Evolutionary conservation across 106 monocot species (phyloP), one percentile per base, ranked within the genome.

Genomic region (Ottelia alismoides): DNA sequence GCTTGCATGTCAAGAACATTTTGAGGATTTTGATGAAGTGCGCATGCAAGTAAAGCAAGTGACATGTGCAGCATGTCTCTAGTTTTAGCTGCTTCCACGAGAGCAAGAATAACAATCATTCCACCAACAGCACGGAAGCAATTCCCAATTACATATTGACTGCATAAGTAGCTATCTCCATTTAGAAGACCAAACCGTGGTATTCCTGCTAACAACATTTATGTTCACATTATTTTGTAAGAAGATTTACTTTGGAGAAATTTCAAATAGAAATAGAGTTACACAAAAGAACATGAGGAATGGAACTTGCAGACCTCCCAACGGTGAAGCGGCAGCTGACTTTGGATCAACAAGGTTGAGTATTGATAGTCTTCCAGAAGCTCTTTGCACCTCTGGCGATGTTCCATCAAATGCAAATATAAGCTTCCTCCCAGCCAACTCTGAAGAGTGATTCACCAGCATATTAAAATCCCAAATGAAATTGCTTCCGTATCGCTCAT

Each of bases 381-480:
- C 53, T 19, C 73, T 53, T 66, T 77, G 82, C 65, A 81, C 68
- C 64, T 98, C 98, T 20, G 85, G 79, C 12, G 77, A 72, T 44
- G 90, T 90, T 61, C 90, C 98, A 66, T 98, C 98, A 76, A 98
- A 98, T 32, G 85, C 82, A 77, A 98, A 98, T 45, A 98, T 90
- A n/a, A 98, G 85, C 27, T 98, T 98, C 72, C 81, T 98, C 21
- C 98, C 98, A 30, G 82, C 73, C 56, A 89, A 49, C 70, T 90
- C 90, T 47, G 61, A 70, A 51, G 82, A 78, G 27, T 90, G 79
- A 43, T 57, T 90, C 21, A 55, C 67, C 62, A 98, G 55, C 60
- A 71, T 82, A 54, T 98, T 90, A 67, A 78, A 61, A 65, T 90
- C 90, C 98, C 98, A 98, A 49, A 90, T 82, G 53, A 89, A 74